A percentile compares a stretch with the other conserved stretches of the same genome.
Conservation (phyloP, 169 alveolate genomes). For the Plasmodium ovale region DNA sequence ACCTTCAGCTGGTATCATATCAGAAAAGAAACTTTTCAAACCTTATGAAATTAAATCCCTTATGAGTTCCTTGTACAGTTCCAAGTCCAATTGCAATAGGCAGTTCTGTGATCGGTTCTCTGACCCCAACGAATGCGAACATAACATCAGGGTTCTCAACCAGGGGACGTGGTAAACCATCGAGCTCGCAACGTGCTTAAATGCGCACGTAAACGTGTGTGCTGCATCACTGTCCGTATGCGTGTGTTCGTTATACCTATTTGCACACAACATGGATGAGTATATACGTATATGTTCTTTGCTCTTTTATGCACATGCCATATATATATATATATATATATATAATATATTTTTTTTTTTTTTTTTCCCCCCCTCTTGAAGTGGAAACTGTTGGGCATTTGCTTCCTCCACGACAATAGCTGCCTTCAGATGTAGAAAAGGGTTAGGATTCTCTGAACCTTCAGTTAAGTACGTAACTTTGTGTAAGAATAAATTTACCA, state of each 20-base stretch:
- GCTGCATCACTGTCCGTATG: neutral
- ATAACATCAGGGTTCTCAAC: slow-evolving; percentile 48
- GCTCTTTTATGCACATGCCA: neutral
- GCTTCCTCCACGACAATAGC: slow-evolving; percentile 44
- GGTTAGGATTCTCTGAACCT: slow-evolving; percentile 58
- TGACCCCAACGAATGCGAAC: slow-evolving; percentile 57
- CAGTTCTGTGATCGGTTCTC: slow-evolving; percentile 41
- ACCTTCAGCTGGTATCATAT: slow-evolving; percentile 59
- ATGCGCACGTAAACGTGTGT: neutral
- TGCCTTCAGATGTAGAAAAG: slow-evolving; percentile 62
- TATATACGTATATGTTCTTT: neutral
- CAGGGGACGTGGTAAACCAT: slow-evolving; percentile 57
- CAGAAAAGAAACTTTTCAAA: slow-evolving; percentile 44
- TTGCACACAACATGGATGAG: neutral
- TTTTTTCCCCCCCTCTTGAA: neutral
- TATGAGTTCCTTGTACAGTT: slow-evolving; percentile 31
- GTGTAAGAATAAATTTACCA: slow-evolving; percentile 20
- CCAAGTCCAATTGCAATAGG: slow-evolving; percentile 23
- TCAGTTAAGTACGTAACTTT: slow-evolving; percentile 59
- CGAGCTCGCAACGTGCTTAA: neutral
- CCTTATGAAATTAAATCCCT: slow-evolving; percentile 14
- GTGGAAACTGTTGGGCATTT: slow-evolving; percentile 73
- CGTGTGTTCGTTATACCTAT: neutral
- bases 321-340: neutral
- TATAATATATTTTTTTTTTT: neutral